phyloP scores from a whole-genome alignment of 2,329 filamentous ascomycete species.

The Fusarium sp. region DNA sequence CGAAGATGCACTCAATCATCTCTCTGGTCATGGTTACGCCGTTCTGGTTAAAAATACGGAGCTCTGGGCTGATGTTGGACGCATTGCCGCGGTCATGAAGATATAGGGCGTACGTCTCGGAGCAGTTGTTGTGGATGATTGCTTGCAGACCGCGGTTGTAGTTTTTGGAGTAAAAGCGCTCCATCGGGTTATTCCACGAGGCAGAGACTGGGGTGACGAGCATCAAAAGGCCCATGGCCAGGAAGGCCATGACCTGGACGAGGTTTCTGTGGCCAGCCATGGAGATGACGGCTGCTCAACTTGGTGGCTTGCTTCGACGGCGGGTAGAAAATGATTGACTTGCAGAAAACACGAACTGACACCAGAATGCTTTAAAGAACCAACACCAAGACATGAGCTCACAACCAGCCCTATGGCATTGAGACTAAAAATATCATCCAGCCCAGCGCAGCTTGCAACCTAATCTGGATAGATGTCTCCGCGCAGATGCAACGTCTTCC shows the following conservation, averaged over 20 bases:
- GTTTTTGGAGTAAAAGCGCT: constrained; percentile 1
- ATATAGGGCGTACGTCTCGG: constrained; percentile 1
- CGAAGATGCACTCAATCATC: constrained; percentile 18
- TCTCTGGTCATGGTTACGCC: neutral
- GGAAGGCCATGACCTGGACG: neutral
- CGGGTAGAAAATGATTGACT: neutral
- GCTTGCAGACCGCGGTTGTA: constrained; percentile 9
- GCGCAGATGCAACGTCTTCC: neutral
- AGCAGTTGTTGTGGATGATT: constrained; percentile 10
- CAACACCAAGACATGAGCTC: neutral
- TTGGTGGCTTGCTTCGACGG: neutral
- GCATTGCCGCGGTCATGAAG: neutral
- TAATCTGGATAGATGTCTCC: neutral
- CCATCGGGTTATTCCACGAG: constrained; percentile 2
- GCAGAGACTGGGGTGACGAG: constrained; percentile 2
- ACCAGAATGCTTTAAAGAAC: neutral
- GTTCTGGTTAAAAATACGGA: neutral
- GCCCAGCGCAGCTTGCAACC: neutral
- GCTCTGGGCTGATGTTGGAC: neutral
- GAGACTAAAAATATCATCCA: neutral
- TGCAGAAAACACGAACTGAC: neutral
- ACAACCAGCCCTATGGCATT: neutral
- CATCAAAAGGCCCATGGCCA: neutral
- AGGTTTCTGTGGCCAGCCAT: constrained; percentile 1
- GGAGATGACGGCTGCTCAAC: neutral